Base-by-base conservation (phyloP, 768 basidiomycete species). In the Tylopilus subfusipes region DNA sequence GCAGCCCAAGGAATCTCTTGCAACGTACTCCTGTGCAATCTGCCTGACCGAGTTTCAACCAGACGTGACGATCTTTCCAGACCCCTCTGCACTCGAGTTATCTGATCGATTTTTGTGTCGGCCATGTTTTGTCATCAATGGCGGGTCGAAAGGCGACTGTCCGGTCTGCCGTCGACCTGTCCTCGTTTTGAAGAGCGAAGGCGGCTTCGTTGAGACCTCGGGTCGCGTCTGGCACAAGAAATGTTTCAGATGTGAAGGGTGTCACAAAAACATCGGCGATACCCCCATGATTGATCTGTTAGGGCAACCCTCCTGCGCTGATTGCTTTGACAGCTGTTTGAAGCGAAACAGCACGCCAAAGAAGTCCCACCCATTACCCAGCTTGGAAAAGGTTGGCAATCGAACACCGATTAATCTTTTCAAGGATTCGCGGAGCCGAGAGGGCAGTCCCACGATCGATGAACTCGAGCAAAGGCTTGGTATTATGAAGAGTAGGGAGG, bases 21-120 rank as follows among this genome's bases (percentile, higher is more conserved):
- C 78, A 10, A 79, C 83, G 25, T 85, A 86, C 62, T 80, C 82
- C 4, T 93, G 91, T 66, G 80, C 79, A 31, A 66, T 82, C 13
- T 93, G 91, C 65, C 72, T 75, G 16, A 68, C 76, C 0, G 73
- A 77, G 11, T 93, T 93, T 63, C 80, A 83, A 33, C 90, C 90
- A 3, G 90, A 93, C 67, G 82, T 87, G 21, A 93, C 91, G 29
- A 90, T 93, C 55, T 93, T 90, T 64, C 91, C 91, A 1, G 85
- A 91, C 62, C 86, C 86, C 36, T 62, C 57, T 16, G 19, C 50
- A 31, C 43, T 53, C 36, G 55, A 50, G 18, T 49, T 47, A 24
- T 45, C 63, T 60, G 73, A 73, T n/a, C 78, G 81, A 3, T 93
- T 90, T 68, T 73, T 92, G 16, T 93, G 91, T 68, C 81, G 82